Evolutionary conservation across 371 early-diverging fungal species (phyloP), one percentile per base, ranked within the genome.

Genomic region (Mucor ambiguus): DNA sequence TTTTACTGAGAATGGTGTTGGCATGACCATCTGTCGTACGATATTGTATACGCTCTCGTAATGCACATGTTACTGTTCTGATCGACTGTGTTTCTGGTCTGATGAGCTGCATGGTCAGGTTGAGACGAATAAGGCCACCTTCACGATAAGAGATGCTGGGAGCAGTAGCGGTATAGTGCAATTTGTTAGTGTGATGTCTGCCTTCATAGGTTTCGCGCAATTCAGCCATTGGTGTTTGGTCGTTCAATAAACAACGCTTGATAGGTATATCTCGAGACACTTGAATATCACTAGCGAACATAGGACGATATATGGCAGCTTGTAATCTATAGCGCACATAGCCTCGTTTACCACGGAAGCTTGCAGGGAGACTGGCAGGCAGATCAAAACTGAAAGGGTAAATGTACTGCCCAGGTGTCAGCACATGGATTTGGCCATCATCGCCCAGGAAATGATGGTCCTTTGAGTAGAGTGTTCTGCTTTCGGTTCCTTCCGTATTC

Each of bases 91-190:
- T 63, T 20, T 78, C 73, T 20, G 82, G 82, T 11, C 63, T 61
- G 4, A 68, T 60, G 2, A 82, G 59, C 28, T 73, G 62, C 68
- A 82, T 73, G 24, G 66, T 67, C 10, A 82, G 46, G 38, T 78
- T 75, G 38, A 82, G 63, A 29, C 75, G 73, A 12, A 82, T 71
- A 20, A 82, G 63, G 22, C 82, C 82, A 12, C 82, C 82, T 72
- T 82, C 82, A 33, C 82, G 76, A 59, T 79, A 78, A 38, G 77
- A 59, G 20, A 82, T 82, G 12, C 68, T 70, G 16, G 82, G 78
- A 2, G 80, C 80, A 10, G 76, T 76, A 2, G 80, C 82, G 18
- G 72, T 74, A 56, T 78, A 81, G 10, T 61, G 61, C 0, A 81
- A 32, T 55, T 75, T 72, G 60, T 77, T 66, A 3, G 63, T 44